Conservation (phyloP, 2,329 filamentous ascomycete genomes). For the Colletotrichum cereale region DNA sequence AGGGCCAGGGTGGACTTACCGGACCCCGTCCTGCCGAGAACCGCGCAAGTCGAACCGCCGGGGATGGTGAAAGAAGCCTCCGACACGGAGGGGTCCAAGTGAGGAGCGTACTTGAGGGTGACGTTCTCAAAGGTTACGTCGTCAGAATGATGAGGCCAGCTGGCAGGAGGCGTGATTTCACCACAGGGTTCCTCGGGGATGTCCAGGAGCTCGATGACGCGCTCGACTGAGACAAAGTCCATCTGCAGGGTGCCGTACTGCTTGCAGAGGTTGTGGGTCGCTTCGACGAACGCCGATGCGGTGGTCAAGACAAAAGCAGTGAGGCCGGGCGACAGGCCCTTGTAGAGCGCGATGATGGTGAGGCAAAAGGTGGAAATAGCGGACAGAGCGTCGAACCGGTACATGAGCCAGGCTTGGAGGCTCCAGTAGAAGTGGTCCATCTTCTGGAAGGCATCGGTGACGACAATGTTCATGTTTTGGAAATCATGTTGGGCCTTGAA, state of each 20-base stretch:
- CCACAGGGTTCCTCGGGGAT: slow-evolving; percentile 82
- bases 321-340: slow-evolving; percentile 80
- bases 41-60: slow-evolving; percentile 69
- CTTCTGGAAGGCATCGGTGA: slow-evolving; percentile 90
- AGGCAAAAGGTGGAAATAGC: slow-evolving; percentile 80
- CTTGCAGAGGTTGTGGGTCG: slow-evolving; percentile 81
- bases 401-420: slow-evolving; percentile 86
- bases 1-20: slow-evolving; percentile 85
- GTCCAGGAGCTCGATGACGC: slow-evolving; percentile 84
- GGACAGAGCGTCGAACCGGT: slow-evolving; percentile 80
- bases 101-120: slow-evolving; percentile 82
- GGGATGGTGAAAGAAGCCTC: slow-evolving; percentile 80
- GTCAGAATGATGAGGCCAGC: slow-evolving; percentile 80
- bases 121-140: slow-evolving; percentile 83
- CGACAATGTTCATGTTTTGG: slow-evolving; percentile 81
- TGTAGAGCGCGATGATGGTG: slow-evolving; percentile 80
- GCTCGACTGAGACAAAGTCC: slow-evolving; percentile 91
- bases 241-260: slow-evolving; percentile 89
- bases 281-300: slow-evolving; percentile 75
- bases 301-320: slow-evolving; percentile 87
- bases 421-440: slow-evolving; percentile 98
- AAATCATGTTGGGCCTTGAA: slow-evolving; percentile 85
- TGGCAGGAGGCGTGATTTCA: slow-evolving; percentile 75
- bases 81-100: slow-evolving; percentile 79
- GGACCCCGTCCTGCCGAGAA: slow-evolving; percentile 87